Conservation (phyloP, 2,329 filamentous ascomycete genomes). For the Fusarium mundagurra region DNA sequence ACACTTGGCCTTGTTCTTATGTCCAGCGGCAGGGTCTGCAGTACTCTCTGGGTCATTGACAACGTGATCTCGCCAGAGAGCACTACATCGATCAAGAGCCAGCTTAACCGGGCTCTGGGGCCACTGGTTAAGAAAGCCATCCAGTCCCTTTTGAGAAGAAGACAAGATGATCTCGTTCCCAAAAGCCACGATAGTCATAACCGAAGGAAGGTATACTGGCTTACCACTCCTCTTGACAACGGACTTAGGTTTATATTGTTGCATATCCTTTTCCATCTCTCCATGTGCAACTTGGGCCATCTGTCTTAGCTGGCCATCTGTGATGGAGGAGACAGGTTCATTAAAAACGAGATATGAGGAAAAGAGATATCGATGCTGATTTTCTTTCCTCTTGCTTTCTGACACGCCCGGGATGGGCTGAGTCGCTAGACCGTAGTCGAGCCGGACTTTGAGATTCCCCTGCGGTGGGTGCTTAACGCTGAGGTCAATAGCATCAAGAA, state of each 20-base stretch:
- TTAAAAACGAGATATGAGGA: not conserved
- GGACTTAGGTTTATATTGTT: not conserved
- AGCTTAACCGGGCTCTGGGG: not conserved
- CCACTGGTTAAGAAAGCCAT: not conserved
- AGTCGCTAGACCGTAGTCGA: not conserved
- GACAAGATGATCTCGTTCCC: not conserved
- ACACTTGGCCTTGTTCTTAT: not conserved
- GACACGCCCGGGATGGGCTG: not conserved
- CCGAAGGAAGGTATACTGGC: not conserved
- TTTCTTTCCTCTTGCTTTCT: not conserved
- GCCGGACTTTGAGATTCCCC: not conserved
- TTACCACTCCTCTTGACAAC: not conserved
- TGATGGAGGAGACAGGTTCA: not conserved
- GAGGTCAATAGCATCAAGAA: not conserved
- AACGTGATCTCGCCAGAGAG: not conserved
- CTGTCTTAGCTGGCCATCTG: not conserved
- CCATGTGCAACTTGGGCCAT: not conserved
- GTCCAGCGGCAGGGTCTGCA: not conserved
- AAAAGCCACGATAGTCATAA: conserved; percentile 3
- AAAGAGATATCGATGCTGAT: not conserved
- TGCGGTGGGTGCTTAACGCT: not conserved
- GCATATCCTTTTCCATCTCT: not conserved
- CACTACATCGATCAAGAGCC: not conserved
- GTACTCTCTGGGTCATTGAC: not conserved
- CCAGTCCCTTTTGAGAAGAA: not conserved